These are phyloP conservation scores for Hyaloscypha finlandica DNA, from an alignment of 495 filamentous ascomycete genomes.

Conservation along the genomic window DNA sequence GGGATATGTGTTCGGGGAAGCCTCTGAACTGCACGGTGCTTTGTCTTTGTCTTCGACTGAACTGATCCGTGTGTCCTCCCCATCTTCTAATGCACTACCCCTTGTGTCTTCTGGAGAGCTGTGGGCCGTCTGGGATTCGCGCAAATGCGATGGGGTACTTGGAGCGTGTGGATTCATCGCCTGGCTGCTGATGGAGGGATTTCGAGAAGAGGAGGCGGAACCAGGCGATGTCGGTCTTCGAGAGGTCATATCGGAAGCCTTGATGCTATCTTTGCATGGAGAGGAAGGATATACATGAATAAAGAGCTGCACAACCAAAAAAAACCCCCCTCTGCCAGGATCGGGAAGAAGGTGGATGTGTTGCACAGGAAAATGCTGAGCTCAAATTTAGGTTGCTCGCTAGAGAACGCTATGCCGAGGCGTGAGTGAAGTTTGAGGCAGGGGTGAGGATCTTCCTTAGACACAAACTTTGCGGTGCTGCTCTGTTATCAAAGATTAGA, in stretches of 20 bases:
- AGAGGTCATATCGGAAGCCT: conserved; percentile 10
- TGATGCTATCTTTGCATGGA: not conserved
- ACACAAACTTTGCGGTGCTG: not conserved
- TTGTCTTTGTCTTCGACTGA: not conserved
- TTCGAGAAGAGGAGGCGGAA: conserved; percentile 8
- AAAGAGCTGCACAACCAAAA: not conserved
- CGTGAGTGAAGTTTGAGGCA: not conserved
- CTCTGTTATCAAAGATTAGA: not conserved
- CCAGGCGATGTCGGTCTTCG: conserved; percentile 17
- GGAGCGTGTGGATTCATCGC: conserved; percentile 20
- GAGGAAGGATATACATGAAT: conserved; percentile 2
- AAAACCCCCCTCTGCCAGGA: not conserved
- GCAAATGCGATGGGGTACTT: conserved; percentile 20
- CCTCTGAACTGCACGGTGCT: conserved; percentile 24
- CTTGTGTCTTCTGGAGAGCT: conserved; percentile 23
- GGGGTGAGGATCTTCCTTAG: not conserved
- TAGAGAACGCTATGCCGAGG: not conserved
- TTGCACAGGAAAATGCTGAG: not conserved
- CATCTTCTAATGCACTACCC: not conserved
- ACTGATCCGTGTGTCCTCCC: not conserved
- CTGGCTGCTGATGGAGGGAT: conserved; percentile 13
- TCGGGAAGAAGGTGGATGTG: not conserved
- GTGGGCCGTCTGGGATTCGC: conserved; percentile 26
- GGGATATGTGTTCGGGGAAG: conserved; percentile 25
- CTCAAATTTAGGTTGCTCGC: conserved; percentile 1